phyloP scores from a whole-genome alignment of 2,329 filamentous ascomycete genomes.

The Penicillium paneum region DNA sequence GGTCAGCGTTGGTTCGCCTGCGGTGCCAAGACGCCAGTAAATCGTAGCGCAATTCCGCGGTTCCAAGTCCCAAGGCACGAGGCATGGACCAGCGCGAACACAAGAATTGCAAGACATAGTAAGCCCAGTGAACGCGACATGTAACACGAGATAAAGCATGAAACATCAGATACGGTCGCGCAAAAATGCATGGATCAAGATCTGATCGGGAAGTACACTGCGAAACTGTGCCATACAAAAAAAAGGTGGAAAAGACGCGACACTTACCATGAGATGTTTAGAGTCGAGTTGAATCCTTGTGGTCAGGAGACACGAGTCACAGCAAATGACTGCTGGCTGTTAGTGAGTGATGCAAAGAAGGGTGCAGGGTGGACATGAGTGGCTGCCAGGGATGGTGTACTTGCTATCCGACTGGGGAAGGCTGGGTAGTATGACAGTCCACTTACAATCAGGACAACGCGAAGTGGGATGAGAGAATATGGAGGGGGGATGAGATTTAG shows the following conservation, averaged over 20 bases:
- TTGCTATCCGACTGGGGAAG: conserved; percentile 13
- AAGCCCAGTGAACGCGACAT: not conserved
- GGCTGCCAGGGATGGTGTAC: conserved; percentile 35
- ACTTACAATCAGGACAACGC: conserved; percentile 8
- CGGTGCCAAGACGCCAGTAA: conserved; percentile 33
- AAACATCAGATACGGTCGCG: conserved; percentile 25
- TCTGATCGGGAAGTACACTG: conserved; percentile 22
- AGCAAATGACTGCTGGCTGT: conserved; percentile 8
- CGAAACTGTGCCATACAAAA: conserved; percentile 8
- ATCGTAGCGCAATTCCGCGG: conserved; percentile 16
- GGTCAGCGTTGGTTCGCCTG: conserved; percentile 37
- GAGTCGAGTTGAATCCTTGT: not conserved
- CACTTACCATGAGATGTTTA: conserved; percentile 20
- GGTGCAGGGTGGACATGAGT: conserved; percentile 19
- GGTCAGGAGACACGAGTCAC: not conserved
- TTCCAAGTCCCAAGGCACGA: conserved; percentile 6
- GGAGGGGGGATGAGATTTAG: not conserved
- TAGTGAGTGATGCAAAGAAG: conserved; percentile 9
- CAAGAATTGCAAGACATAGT: not conserved
- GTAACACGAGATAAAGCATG: not conserved
- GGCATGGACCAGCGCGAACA: conserved; percentile 10
- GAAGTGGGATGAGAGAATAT: conserved; percentile 2
- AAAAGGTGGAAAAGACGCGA: conserved; percentile 5
- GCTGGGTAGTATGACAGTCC: conserved; percentile 16
- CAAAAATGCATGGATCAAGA: conserved; percentile 28